Percentiles rank a stretch among this genome's conserved stretches.
Conservation (phyloP, 2,329 filamentous ascomycete species). For the Davidsoniella virescens region DNA sequence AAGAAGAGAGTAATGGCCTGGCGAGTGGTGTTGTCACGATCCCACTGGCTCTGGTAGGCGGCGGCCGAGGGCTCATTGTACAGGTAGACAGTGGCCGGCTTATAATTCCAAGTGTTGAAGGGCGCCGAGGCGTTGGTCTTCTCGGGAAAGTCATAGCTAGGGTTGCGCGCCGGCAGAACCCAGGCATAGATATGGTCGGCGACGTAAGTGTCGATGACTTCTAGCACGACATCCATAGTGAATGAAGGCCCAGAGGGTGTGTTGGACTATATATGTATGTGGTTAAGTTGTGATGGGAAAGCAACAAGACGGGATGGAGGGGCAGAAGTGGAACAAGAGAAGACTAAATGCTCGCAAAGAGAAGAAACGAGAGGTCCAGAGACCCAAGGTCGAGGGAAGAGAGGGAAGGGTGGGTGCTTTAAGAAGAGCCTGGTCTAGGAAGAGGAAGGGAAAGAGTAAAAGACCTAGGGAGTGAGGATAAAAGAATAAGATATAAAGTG, state of each 20-base stretch:
- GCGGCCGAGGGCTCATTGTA: slow-evolving; percentile 53
- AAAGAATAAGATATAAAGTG: not conserved
- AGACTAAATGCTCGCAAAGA: not conserved
- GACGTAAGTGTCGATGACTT: slow-evolving; percentile 65
- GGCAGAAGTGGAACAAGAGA: not conserved
- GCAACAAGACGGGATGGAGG: not conserved
- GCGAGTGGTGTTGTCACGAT: slow-evolving; percentile 60
- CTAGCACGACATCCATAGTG: slow-evolving; percentile 79
- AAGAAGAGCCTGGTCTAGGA: slow-evolving; percentile 1
- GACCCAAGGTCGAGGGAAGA: slow-evolving; percentile 5
- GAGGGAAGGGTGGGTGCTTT: slow-evolving; percentile 8
- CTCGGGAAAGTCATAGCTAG: slow-evolving; percentile 35
- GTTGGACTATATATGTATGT: not conserved
- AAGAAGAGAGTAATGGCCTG: slow-evolving; percentile 63
- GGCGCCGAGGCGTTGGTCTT: slow-evolving; percentile 37
- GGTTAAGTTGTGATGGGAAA: not conserved
- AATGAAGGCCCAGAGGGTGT: not conserved
- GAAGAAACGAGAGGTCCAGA: not conserved
- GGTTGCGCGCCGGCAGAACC: slow-evolving; percentile 43
- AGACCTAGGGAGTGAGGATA: not conserved
- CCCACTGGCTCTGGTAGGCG: slow-evolving; percentile 64
- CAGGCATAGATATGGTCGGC: slow-evolving; percentile 66
- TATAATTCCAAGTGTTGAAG: slow-evolving; percentile 50
- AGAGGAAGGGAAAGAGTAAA: not conserved
- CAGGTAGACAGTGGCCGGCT: slow-evolving; percentile 56